Conservation (phyloP, 345 rosid species). For the Eucalyptus cladocalyx region DNA sequence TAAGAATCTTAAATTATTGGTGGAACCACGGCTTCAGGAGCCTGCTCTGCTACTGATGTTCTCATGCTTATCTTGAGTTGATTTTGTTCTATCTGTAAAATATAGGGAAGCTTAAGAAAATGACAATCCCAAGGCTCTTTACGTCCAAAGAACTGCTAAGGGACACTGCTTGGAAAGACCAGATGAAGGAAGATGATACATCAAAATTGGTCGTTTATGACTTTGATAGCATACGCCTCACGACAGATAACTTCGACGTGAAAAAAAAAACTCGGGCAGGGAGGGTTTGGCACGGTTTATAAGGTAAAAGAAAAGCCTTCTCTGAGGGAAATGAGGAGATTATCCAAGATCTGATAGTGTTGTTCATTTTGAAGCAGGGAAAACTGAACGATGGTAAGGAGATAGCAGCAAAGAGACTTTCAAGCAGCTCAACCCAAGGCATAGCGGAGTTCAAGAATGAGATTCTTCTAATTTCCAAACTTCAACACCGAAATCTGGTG, state of each 20-base stretch:
- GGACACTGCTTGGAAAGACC: background rate
- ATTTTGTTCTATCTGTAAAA: background rate
- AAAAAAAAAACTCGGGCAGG: background rate
- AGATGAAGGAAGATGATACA: background rate
- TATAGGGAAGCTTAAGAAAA: background rate
- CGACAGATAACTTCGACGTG: background rate
- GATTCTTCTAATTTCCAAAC: constrained; percentile 37
- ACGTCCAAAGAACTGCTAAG: background rate
- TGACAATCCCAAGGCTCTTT: background rate
- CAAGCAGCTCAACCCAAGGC: constrained; percentile 53
- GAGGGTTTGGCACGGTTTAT: background rate
- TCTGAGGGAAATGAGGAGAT: background rate
- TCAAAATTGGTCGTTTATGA: background rate
- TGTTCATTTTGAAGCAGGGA: constrained; percentile 18
- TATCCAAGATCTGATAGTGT: background rate
- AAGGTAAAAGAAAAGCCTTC: background rate
- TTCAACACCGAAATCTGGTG: constrained; percentile 62
- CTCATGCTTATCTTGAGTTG: background rate
- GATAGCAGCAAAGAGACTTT: constrained; percentile 53
- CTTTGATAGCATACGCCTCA: background rate
- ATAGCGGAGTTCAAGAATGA: constrained; percentile 44
- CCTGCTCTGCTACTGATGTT: background rate
- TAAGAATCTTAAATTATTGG: background rate
- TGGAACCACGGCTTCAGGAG: background rate
- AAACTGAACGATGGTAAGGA: constrained; percentile 19